These are phyloP conservation scores for Candida gorgasii DNA, from an alignment of 805 yeast genomes.

Conservation along the genomic window DNA sequence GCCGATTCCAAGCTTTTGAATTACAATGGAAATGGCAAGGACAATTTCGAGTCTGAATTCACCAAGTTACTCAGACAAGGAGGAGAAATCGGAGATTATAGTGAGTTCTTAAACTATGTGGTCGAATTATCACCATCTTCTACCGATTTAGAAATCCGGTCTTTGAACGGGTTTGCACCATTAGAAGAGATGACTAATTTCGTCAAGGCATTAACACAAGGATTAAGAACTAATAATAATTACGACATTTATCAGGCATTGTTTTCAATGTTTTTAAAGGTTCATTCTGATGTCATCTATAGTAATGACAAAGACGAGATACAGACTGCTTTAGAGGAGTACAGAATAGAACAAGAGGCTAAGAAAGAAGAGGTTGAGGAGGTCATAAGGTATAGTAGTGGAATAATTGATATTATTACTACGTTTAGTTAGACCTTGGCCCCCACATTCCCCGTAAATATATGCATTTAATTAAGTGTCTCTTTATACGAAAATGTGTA, in stretches of 20 bases:
- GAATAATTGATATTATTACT: constrained; percentile 58
- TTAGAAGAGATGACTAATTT: constrained; percentile 65
- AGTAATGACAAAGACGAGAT: constrained; percentile 40
- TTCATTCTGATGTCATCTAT: constrained; percentile 79
- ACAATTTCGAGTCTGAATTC: constrained; percentile 71
- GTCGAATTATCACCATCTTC: constrained; percentile 69
- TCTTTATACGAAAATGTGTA: too few species aligned
- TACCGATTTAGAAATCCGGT: constrained; percentile 84
- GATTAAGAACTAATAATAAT: constrained; percentile 55
- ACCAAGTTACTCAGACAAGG: constrained; percentile 64
- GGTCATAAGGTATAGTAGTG: constrained; percentile 75
- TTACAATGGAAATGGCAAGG: constrained; percentile 30
- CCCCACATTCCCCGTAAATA: too few species aligned
- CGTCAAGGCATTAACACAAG: constrained; percentile 64
- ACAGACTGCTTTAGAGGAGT: constrained; percentile 45
- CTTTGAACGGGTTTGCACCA: constrained; percentile 68
- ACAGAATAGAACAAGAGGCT: constrained; percentile 45
- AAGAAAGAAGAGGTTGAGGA: constrained; percentile 59
- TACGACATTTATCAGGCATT: constrained; percentile 83
- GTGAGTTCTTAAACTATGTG: constrained; percentile 55
- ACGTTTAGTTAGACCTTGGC: too few species aligned
- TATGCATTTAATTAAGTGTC: too few species aligned
- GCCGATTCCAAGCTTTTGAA: constrained; percentile 33
- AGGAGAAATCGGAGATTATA: constrained; percentile 38
- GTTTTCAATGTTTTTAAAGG: constrained; percentile 68